Evolutionary conservation across 371 early-diverging fungal genomes (phyloP), one percentile per base, ranked within the genome.

Genomic region (Mortierella sp.): DNA sequence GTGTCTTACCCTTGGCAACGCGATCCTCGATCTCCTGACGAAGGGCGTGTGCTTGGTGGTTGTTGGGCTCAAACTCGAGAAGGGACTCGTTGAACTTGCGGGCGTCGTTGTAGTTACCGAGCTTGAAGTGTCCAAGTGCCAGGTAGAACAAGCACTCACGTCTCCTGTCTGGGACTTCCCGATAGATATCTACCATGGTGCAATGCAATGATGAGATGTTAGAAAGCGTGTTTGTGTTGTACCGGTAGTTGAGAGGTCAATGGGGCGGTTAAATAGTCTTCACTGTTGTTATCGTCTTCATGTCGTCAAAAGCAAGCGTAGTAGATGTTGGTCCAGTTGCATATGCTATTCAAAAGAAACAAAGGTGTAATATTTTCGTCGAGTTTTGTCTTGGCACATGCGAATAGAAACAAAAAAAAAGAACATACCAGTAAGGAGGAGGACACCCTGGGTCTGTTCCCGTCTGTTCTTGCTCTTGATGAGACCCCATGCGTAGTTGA

Each of bases 401-500:
- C 71, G 35, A 68, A 24, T 38, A 38, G 18, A 18, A 35, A 18
- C 16, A 35, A 2, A 10, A 63, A 21, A 16, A 63, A 63, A 35
- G 21, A 35, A 41, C 75, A 8, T 88, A 95, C 96, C 96, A 83
- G 94, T 92, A 73, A 98, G 88, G n/a, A 97, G 88, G 35, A 89
- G 84, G 38, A 98, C 93, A 18, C 97, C 99, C 32, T 90, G 87
- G 71, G 93, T 91, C 73, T 96, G 94, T 74, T 97, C 94, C 4
- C 88, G 88, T 72, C 90, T 87, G 44, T 87, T 85, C 72, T 87
- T 90, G 83, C 95, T 95, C 88, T 91, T 93, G 84, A 96, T 93
- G 48, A 98, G 91, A 0, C 96, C 98, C 98, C 98, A 99, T 6
- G 99, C 98, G 84, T 96, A 97, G 90, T 98, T 97, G 92, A 99